Percentiles rank a stretch among this genome's conserved stretches.
These are phyloP conservation scores for Clonostachys byssicola DNA, from an alignment of 2,329 filamentous ascomycete species.

Conservation along the genomic window DNA sequence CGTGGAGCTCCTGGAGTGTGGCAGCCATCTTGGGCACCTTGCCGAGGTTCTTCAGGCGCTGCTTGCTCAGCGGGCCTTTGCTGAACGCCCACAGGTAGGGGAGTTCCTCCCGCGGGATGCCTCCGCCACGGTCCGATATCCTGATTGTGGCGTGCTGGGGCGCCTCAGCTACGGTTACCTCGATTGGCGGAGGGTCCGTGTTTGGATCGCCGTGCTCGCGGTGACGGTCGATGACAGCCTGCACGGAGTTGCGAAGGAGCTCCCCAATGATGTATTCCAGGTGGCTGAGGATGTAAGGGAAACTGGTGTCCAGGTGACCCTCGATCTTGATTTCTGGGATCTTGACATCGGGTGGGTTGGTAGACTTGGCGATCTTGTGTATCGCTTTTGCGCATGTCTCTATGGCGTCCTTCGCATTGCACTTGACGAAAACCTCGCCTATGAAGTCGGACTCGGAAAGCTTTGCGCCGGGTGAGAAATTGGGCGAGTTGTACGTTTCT, in stretches of 20 bases:
- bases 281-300: constrained; percentile 94
- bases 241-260: constrained; percentile 89
- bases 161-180: constrained; percentile 91
- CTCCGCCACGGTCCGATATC: constrained; percentile 92
- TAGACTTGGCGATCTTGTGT: constrained; percentile 67
- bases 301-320: constrained; percentile 84
- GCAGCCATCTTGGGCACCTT: constrained; percentile 89
- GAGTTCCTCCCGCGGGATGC: constrained; percentile 78
- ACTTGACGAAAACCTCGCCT: constrained; percentile 91
- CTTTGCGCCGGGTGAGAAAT: constrained; percentile 80
- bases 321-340: constrained; percentile 80
- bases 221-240: constrained; percentile 80
- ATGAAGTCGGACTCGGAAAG: constrained; percentile 78
- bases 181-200: constrained; percentile 69
- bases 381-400: constrained; percentile 76
- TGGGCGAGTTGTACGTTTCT: constrained; percentile 86
- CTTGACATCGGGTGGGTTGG: constrained; percentile 65
- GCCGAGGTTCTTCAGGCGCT: constrained; percentile 77
- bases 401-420: constrained; percentile 85
- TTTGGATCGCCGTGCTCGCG: constrained; percentile 26
- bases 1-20: constrained; percentile 81
- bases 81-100: constrained; percentile 96
- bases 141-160: constrained; percentile 94
- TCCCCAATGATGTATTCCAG: constrained; percentile 97
- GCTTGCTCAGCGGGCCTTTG: constrained; percentile 78